Evolutionary conservation across 1,139 yeast genomes (phyloP), one percentile per base, ranked within the genome.

Genomic region (Tardiomyces blankii): DNA sequence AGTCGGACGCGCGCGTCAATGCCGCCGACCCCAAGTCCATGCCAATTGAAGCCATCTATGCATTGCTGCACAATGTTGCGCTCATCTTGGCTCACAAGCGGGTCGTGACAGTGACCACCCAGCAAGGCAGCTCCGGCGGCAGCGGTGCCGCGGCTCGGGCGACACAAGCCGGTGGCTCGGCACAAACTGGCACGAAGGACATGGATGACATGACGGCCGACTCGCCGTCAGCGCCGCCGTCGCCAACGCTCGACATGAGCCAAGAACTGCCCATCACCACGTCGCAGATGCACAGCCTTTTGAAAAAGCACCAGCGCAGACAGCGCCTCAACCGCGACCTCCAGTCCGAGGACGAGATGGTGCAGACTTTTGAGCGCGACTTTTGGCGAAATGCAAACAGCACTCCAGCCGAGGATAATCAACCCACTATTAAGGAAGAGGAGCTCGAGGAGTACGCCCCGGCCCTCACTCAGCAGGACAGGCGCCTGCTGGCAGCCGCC

Each of bases 41-140:
- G 46, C 59, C 60, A 8, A 43, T 50, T 33, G 49, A 53, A 14
- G 62, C 63, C 2, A 51, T 62, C 3, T 52, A 56, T 25, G 64
- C 65, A 12, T 45, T 63, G 33, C 49, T 63, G 12, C 62, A 61
- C 43, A 54, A 60, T 43, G 54, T 63, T 4, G 57, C 64, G 6
- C 53, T 59, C 18, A 59, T 63, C 39, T 48, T 63, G 28, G 64
- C 65, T 6, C 66, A 63, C 46, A 63, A 63, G 46, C 55, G 65
- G 5, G 53, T 54, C 38, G 47, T 49, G 38, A 44, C 51, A n/a
- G n/a, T n/a, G n/a, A n/a, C n/a, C n/a, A n/a, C n/a, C n/a, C n/a
- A n/a, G n/a, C n/a, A n/a, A n/a, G n/a, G n/a, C n/a, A n/a, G n/a
- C n/a, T n/a, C n/a, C n/a, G n/a, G n/a, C n/a, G n/a, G n/a, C n/a